Evolutionary conservation across 148 eudicot species (phyloP).

Genomic region (Pharnaceum exiguum): DNA sequence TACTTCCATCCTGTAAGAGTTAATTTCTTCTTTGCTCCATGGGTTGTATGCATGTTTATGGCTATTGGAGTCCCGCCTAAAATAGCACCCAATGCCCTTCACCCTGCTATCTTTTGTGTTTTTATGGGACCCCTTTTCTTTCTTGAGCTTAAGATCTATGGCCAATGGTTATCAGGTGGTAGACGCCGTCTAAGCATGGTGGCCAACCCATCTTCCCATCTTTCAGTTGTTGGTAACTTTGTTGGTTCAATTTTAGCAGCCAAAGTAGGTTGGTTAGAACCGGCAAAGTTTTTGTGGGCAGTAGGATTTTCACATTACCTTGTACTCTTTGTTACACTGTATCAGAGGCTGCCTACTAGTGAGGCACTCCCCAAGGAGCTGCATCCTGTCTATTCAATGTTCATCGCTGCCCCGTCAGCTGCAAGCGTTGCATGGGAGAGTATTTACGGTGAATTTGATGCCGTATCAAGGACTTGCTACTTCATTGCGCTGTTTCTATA

Average conservation of each 20-base stretch:
- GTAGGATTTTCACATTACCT: conserved; percentile 89
- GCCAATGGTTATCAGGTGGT: conserved; percentile 98
- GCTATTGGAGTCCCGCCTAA: conserved; percentile 60
- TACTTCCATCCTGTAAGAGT: conserved; percentile 91
- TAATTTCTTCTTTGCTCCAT: conserved; percentile 97
- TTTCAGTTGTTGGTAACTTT: conserved; percentile 88
- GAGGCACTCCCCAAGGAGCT: conserved; percentile 89
- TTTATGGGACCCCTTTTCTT: conserved; percentile 62
- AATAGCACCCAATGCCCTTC: conserved; percentile 35
- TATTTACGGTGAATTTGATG: conserved; percentile 87
- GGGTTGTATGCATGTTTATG: conserved; percentile 84
- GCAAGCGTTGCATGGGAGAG: conserved; percentile 91
- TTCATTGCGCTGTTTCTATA: conserved; percentile 90
- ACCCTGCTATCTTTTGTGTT: conserved; percentile 62
- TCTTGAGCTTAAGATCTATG: conserved; percentile 91
- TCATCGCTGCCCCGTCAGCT: conserved; percentile 89
- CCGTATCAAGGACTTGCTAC: conserved; percentile 76
- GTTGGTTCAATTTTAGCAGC: conserved; percentile 90
- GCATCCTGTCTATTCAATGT: conserved; percentile 95
- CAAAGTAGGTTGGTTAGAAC: conserved; percentile 71
- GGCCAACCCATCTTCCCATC: conserved; percentile 86
- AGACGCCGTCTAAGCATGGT: conserved; percentile 76
- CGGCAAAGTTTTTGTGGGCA: conserved; percentile 94
- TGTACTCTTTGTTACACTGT: conserved; percentile 85
- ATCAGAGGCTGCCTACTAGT: conserved; percentile 88